Conservation (phyloP, 495 filamentous ascomycete genomes). For the Neurospora africana region DNA sequence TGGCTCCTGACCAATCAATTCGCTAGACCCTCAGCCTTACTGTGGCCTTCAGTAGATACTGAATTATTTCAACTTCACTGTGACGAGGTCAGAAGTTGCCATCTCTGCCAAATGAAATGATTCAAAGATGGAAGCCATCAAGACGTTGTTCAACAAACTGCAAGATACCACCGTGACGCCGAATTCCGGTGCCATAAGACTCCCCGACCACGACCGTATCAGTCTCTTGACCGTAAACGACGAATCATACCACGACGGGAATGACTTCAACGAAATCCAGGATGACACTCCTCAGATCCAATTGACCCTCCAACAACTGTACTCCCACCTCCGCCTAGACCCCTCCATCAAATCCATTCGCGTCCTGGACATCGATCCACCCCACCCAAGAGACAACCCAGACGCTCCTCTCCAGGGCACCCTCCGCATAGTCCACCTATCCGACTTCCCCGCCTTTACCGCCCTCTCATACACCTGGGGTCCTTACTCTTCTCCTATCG, state of each 20-base stretch:
- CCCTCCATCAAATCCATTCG: constrained; percentile 1
- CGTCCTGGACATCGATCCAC: constrained; percentile 4
- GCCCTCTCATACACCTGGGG: constrained; percentile 16
- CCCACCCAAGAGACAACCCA: not conserved
- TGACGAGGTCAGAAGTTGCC: not conserved
- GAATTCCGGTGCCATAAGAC: not conserved
- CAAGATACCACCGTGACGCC: not conserved
- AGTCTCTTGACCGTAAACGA: not conserved
- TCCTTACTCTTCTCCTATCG: not conserved
- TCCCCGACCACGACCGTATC: not conserved
- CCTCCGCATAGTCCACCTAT: constrained; percentile 1
- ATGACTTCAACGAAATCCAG: not conserved
- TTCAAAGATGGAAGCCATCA: not conserved
- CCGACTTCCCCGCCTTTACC: constrained; percentile 6
- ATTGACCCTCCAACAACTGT: not conserved
- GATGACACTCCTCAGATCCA: not conserved
- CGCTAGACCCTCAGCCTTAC: not conserved
- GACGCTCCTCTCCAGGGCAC: not conserved
- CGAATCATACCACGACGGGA: not conserved
- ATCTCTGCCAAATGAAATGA: not conserved
- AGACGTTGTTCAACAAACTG: not conserved
- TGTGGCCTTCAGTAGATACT: not conserved
- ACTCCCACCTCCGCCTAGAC: not conserved
- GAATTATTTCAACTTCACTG: not conserved
- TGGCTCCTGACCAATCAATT: not conserved